Conservation (phyloP, 2,329 filamentous ascomycete species). For the Diaporthe velutina region DNA sequence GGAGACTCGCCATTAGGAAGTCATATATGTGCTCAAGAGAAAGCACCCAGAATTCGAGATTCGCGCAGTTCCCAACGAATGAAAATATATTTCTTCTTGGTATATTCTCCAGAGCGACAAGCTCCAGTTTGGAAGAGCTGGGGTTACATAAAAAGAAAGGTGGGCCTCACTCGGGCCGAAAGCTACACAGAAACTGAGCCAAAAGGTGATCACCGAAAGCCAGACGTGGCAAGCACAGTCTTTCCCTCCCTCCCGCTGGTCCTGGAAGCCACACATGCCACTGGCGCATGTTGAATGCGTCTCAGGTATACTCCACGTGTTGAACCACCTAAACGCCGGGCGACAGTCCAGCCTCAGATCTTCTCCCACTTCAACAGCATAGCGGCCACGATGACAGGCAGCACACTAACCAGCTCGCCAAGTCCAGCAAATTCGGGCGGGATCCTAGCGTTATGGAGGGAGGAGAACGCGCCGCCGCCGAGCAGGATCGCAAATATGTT, state of each 20-base stretch:
- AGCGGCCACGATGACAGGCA: slow-evolving; percentile 75
- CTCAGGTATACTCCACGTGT: neutral
- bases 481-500: slow-evolving; percentile 78
- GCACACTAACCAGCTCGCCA: slow-evolving; percentile 80
- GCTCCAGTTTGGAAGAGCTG: neutral
- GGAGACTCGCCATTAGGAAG: neutral
- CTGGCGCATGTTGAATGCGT: slow-evolving; percentile 20
- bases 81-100: slow-evolving; percentile 1
- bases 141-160: neutral
- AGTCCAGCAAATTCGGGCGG: slow-evolving; percentile 75
- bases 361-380: slow-evolving; percentile 59
- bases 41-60: neutral
- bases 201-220: too few species aligned
- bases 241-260: neutral
- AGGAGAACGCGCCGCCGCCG: slow-evolving; percentile 74
- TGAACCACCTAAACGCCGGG: neutral
- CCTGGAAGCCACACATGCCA: neutral
- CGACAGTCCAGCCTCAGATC: slow-evolving; percentile 41
- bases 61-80: neutral
- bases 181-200: neutral
- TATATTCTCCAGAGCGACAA: neutral
- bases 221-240: neutral
- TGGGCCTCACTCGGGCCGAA: neutral
- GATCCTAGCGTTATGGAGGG: slow-evolving; percentile 51
- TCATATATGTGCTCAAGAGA: neutral